phyloP scores from a whole-genome alignment of 768 basidiomycete species.

The Lactarius trivialis region DNA sequence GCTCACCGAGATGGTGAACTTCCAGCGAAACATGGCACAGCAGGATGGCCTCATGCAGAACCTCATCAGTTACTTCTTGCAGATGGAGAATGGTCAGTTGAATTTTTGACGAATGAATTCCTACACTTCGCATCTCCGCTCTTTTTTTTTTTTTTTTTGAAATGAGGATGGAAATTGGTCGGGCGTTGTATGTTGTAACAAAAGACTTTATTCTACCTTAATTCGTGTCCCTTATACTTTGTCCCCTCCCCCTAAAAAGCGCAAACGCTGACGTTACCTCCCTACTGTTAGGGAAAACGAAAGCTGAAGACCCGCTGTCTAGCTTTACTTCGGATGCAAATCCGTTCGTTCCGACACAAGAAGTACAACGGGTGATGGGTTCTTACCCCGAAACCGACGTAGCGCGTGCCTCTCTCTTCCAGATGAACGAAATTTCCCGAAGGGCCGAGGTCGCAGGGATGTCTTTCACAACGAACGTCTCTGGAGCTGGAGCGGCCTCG shows the following conservation, averaged over 20 bases:
- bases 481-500: conserved; percentile 11
- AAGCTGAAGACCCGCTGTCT: conserved; percentile 28
- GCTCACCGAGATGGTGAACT: conserved; percentile 63
- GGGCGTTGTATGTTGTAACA: conserved; percentile 15
- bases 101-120: conserved; percentile 23
- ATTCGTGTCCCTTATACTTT: conserved; percentile 31
- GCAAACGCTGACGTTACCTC: conserved; percentile 19
- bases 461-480: conserved; percentile 27
- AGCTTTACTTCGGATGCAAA: conserved; percentile 31
- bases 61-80: conserved; percentile 74
- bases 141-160: background rate
- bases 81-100: conserved; percentile 53
- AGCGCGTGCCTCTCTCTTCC: conserved; percentile 61
- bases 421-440: conserved; percentile 74
- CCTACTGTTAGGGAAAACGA: conserved; percentile 30
- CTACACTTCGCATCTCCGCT: background rate
- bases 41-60: conserved; percentile 82
- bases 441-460: conserved; percentile 45
- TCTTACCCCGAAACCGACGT: conserved; percentile 49
- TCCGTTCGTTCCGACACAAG: conserved; percentile 52
- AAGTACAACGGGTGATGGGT: conserved; percentile 47
- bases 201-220: conserved; percentile 27
- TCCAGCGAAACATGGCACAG: conserved; percentile 70
- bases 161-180: conserved; percentile 7
- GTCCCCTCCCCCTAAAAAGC: conserved; percentile 22